Percentiles rank a stretch among this genome's conserved stretches.
These are phyloP conservation scores for Adansonia grandidieri DNA, from an alignment of 441 rosid species.

Conservation along the genomic window DNA sequence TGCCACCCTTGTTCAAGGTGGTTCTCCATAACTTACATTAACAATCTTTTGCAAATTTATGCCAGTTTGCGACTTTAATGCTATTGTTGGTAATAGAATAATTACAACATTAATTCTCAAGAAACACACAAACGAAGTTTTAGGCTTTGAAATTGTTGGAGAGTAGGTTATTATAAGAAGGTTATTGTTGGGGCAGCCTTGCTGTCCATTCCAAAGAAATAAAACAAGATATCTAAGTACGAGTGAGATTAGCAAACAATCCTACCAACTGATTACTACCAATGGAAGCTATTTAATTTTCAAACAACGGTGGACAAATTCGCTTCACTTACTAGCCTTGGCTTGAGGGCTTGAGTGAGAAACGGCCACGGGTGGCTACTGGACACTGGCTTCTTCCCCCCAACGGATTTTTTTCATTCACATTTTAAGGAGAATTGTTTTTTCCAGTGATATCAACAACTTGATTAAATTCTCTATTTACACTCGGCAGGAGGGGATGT, in stretches of 20 bases:
- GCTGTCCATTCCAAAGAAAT: background rate
- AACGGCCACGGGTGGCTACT: conserved; percentile 27
- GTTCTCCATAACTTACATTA: background rate
- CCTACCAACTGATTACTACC: background rate
- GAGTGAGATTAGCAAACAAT: background rate
- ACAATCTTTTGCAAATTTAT: background rate
- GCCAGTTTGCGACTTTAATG: background rate
- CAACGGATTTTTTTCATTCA: no score
- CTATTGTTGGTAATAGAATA: background rate
- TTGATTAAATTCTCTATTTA: no score
- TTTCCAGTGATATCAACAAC: no score
- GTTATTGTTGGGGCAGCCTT: background rate
- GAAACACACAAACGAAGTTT: background rate
- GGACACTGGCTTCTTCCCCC: no score
- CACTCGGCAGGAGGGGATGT: conserved; percentile 83
- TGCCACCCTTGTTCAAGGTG: background rate
- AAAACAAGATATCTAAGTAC: background rate
- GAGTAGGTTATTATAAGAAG: background rate
- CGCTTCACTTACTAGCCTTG: no score
- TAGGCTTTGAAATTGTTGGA: background rate
- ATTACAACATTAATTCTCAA: background rate
- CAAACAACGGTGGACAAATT: background rate
- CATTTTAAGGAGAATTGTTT: no score
- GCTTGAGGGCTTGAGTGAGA: no score
- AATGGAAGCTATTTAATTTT: background rate